Evolutionary conservation across 2,329 filamentous ascomycete species (phyloP).

Genomic region (Botrytis elliptica): DNA sequence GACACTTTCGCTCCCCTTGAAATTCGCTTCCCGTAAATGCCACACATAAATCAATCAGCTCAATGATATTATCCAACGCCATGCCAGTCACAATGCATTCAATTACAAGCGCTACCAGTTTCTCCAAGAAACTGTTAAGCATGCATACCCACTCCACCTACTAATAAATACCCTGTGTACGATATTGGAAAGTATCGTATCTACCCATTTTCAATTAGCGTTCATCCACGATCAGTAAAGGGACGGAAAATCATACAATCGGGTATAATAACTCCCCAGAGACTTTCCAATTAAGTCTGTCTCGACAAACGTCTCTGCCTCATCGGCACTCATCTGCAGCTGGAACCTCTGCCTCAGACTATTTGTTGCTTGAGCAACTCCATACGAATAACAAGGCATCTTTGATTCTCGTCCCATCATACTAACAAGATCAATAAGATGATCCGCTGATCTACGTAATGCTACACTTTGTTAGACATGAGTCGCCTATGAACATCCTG

Average conservation of each 20-base stretch:
- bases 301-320: slow-evolving; percentile 79
- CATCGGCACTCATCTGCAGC: slow-evolving; percentile 77
- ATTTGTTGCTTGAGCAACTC: slow-evolving; percentile 67
- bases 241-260: slow-evolving; percentile 59
- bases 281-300: slow-evolving; percentile 77
- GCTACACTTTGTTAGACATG: slow-evolving; percentile 47
- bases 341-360: slow-evolving; percentile 74
- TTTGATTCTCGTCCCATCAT: slow-evolving; percentile 82
- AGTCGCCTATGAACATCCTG: neutral
- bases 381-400: slow-evolving; percentile 80
- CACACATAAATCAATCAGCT: slow-evolving; percentile 11
- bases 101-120: neutral
- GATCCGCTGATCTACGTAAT: slow-evolving; percentile 73
- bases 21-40: slow-evolving; percentile 8
- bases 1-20: neutral
- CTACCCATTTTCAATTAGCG: slow-evolving; percentile 43
- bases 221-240: neutral
- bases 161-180: slow-evolving; percentile 82
- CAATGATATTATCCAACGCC: slow-evolving; percentile 19
- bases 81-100: slow-evolving; percentile 12
- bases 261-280: slow-evolving; percentile 82
- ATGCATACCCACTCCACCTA: slow-evolving; percentile 6
- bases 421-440: slow-evolving; percentile 76
- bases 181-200: slow-evolving; percentile 84
- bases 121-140: neutral